Conservation (phyloP, 441 rosid genomes). For the Geranium incanum region DNA sequence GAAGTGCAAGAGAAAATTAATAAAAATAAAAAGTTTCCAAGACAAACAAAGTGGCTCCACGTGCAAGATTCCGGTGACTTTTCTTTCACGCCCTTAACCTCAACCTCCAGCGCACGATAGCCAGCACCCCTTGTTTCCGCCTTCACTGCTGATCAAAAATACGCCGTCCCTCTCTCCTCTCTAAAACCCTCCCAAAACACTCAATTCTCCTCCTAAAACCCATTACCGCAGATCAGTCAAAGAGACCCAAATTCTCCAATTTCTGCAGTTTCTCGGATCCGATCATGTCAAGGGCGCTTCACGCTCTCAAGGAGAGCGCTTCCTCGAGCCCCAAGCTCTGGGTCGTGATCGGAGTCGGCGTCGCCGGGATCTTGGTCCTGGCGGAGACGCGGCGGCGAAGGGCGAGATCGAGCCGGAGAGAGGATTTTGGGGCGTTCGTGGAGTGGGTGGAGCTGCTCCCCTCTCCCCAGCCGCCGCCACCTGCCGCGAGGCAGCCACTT, state of each 20-base stretch:
- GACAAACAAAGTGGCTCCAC: not conserved
- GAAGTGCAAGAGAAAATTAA: not conserved
- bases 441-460: conserved; percentile 63
- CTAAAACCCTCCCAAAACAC: conserved; percentile 20
- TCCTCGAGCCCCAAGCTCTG: conserved; percentile 64
- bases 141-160: not conserved
- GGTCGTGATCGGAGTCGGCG: conserved; percentile 67
- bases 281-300: conserved; percentile 41
- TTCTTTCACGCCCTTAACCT: not conserved
- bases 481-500: conserved; percentile 65
- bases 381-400: conserved; percentile 57
- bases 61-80: not conserved
- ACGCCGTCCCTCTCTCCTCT: conserved; percentile 16
- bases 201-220: not conserved
- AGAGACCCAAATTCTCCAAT: too few species aligned
- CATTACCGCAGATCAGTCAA: not conserved
- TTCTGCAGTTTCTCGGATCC: conserved; percentile 10
- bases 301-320: conserved; percentile 37
- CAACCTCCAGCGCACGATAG: not conserved
- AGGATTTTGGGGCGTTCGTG: conserved; percentile 71
- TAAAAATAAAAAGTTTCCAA: not conserved
- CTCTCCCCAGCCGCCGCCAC: conserved; percentile 80
- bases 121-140: not conserved
- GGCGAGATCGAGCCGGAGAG: conserved; percentile 26
- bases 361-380: conserved; percentile 57